Evolutionary conservation across 768 basidiomycete genomes (phyloP), one percentile per base, ranked within the genome.

Genomic region (Phylloporus sp.): DNA sequence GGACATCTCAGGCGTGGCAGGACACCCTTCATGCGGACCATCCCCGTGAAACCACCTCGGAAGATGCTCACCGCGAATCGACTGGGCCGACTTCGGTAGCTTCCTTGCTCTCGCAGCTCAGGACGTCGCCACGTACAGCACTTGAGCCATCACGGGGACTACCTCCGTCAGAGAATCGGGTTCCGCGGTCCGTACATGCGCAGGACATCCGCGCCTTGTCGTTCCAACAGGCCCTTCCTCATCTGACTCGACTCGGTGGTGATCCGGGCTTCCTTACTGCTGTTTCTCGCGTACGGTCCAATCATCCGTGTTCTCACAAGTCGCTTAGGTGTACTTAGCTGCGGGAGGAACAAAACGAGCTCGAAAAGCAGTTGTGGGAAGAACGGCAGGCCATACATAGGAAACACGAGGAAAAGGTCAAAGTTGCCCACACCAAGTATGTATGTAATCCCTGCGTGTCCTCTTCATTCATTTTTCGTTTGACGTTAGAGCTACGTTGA

Each of bases 371-470:
- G 52, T 67, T 91, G 31, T 90, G 80, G 82, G 75, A 80, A 51
- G 88, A 88, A 57, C 76, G 91, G 48, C 71, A 73, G 28, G 73
- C 72, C 6, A 81, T 93, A 51, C 76, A 80, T 48, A 71, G 69
- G 53, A 83, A 81, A 59, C 84, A 89, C 54, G 81, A 87, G 55
- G 81, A 85, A 39, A 90, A 82, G 68, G 78, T 89, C 55, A 81
- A 83, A 57, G 73, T 84, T 23, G 82, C 86, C 16, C 75, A 73
- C 54, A 84, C 78, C 23, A 88, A 84, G 87, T 87, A 59, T 45
- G 81, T 55, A 16, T 49, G 35, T 47, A 27, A 56, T 20, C 3
- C n/a, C 36, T 50, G 28, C 9, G 45, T 38, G n/a, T 45, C 34
- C 34, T 35, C 26, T 41, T 46, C 36, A 20, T 49, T 52, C 24